Base-by-base conservation (phyloP, 2,329 filamentous ascomycete genomes). In the Xylaria multiplex region DNA sequence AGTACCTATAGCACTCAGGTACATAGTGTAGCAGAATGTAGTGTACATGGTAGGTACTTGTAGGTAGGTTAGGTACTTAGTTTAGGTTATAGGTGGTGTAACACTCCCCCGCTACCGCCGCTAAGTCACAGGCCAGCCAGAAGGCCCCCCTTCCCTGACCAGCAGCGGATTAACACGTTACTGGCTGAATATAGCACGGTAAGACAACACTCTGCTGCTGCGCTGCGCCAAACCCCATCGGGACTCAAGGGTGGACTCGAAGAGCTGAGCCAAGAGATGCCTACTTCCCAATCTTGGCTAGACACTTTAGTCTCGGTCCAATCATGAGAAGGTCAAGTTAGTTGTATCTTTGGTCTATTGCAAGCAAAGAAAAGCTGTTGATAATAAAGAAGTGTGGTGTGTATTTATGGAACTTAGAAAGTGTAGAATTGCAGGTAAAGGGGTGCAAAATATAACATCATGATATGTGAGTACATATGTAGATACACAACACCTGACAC, bases 151-250 rank as follows among this genome's bases (percentile, higher is more conserved):
- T n/a, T 53, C 32, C 24, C 35, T 32, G 19, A 30, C 63, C 53
- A 62, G 37, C 54, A 46, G 53, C 54, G 16, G 49, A 49, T 55
- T 37, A 62, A 67, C 65, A 67, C 58, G 61, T 65, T 67, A 67
- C 62, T 60, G 52, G 52, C 19, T 40, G 37, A 48, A 43, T 45
- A 42, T 6, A 37, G 16, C 43, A 35, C 53, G 19, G 58, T 16
- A 3, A 58, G 35, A 30, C n/a, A 42, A 24, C n/a, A 42, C 19
- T 19, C 30, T 46, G n/a, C 46, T 46, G 45, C 40, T 37, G 40
- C 2, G 9, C 8, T 40, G 22, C 30, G 42, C 63, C 62, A 65
- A 62, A 58, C 63, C 13, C 3, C 6, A 62, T 48, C 22, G 3
- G 37, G 57, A 24, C 43, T 65, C 19, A 52, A 2, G 4, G 37